These are phyloP conservation scores for Begonia fuchsioides DNA, from an alignment of 306 rosid species.

Conservation along the genomic window DNA sequence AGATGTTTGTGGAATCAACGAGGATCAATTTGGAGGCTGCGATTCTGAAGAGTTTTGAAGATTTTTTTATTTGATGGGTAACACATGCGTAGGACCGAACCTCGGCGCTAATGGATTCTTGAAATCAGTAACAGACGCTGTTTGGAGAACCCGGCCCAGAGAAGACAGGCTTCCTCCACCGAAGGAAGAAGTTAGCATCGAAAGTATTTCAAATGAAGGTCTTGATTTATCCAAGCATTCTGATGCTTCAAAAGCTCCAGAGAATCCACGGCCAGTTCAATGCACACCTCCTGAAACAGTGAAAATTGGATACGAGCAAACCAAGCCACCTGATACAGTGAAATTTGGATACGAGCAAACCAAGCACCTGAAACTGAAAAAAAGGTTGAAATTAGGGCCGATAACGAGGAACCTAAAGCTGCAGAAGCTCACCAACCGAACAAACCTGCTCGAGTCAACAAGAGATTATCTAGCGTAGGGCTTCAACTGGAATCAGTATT, in stretches of 20 bases:
- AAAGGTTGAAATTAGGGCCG: no score
- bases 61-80: slow-evolving; percentile 54
- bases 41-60: slow-evolving; percentile 13
- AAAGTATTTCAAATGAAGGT: slow-evolving; percentile 2
- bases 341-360: slow-evolving; percentile 1
- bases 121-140: slow-evolving; percentile 55
- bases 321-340: slow-evolving; percentile 10
- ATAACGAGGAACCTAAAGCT: no score
- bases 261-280: slow-evolving; percentile 22
- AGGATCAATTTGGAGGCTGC: slow-evolving; percentile 16
- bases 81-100: slow-evolving; percentile 80
- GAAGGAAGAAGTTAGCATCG: slow-evolving; percentile 12
- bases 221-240: slow-evolving; percentile 13
- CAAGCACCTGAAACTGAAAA: slow-evolving; percentile 4
- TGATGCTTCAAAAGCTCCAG: slow-evolving; percentile 4
- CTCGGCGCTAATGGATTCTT: slow-evolving; percentile 42
- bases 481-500: slow-evolving; percentile 61
- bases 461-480: slow-evolving; percentile 45
- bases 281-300: slow-evolving; percentile 52
- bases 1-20: slow-evolving; percentile 20
- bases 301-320: slow-evolving; percentile 23
- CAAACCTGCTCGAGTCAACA: slow-evolving; percentile 41
- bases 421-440: slow-evolving; percentile 27
- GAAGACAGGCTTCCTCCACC: slow-evolving; percentile 56
- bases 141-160: slow-evolving; percentile 51